Evolutionary conservation across 2,329 filamentous ascomycete genomes (phyloP).

Genomic region (Beauveria asiatica): DNA sequence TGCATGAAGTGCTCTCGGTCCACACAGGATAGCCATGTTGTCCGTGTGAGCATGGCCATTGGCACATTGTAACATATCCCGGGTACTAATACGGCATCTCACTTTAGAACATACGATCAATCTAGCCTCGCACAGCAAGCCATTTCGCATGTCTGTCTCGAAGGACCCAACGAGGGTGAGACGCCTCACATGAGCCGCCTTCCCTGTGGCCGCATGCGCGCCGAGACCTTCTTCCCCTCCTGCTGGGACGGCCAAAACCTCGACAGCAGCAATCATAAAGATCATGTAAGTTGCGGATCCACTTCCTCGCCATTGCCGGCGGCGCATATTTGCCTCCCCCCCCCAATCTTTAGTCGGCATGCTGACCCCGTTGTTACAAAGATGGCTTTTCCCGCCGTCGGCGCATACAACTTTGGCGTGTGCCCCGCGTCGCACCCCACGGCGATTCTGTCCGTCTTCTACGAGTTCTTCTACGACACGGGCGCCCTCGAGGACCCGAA

Average conservation of each 20-base stretch:
- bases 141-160: slow-evolving; percentile 48
- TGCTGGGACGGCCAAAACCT: slow-evolving; percentile 55
- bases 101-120: slow-evolving; percentile 30
- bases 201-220: slow-evolving; percentile 43
- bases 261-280: slow-evolving; percentile 45
- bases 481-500: slow-evolving; percentile 20
- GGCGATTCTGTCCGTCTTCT: slow-evolving; percentile 35
- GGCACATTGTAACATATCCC: too few species aligned
- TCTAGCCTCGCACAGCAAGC: slow-evolving; percentile 39
- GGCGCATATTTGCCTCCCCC: background rate
- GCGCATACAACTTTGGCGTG: slow-evolving; percentile 21
- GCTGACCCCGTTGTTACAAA: slow-evolving; percentile 3
- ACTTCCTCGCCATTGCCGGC: background rate
- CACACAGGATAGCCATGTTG: background rate
- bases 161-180: slow-evolving; percentile 29
- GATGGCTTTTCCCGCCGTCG: slow-evolving; percentile 22
- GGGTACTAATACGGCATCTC: too few species aligned
- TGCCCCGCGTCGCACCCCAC: slow-evolving; percentile 35
- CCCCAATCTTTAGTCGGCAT: background rate
- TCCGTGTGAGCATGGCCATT: background rate
- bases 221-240: slow-evolving; percentile 52
- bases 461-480: slow-evolving; percentile 39
- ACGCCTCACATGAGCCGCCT: slow-evolving; percentile 42
- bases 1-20: background rate
- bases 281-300: slow-evolving; percentile 33